Conservation (phyloP, 306 rosid genomes). For the Acacia acuminata region DNA sequence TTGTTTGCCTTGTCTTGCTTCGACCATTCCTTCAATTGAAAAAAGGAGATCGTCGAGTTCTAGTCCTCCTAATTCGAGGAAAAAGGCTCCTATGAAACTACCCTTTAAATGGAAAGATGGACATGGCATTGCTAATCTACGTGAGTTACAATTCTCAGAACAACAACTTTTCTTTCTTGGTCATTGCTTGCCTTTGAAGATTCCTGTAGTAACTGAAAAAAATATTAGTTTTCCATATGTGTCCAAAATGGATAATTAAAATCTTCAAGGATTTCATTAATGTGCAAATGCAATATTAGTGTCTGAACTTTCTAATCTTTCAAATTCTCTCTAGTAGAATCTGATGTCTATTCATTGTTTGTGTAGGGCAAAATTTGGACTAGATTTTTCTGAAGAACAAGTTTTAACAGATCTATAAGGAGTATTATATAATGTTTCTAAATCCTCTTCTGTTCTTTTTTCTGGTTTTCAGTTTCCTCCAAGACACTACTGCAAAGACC, state of each 20-base stretch:
- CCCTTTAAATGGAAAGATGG: conserved; percentile 82
- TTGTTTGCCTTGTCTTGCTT: conserved; percentile 91
- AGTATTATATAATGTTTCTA: background rate
- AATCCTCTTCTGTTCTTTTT: conserved; percentile 11
- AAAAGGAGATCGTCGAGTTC: conserved; percentile 77
- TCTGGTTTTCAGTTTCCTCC: conserved; percentile 77
- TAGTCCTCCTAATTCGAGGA: conserved; percentile 82
- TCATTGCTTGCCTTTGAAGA: background rate
- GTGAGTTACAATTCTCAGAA: conserved; percentile 56
- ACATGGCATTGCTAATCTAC: conserved; percentile 53
- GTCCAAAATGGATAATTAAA: background rate
- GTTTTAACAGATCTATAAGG: conserved; percentile 3
- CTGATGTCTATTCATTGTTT: background rate
- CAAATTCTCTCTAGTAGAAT: background rate
- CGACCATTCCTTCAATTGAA: conserved; percentile 63
- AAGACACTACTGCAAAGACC: conserved; percentile 83
- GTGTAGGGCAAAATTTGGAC: background rate
- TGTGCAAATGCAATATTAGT: background rate
- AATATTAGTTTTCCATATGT: background rate
- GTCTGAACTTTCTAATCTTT: background rate
- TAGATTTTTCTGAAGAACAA: background rate
- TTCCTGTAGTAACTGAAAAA: background rate
- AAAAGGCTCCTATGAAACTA: conserved; percentile 60
- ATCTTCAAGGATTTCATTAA: background rate
- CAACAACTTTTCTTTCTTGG: background rate